Evolutionary conservation across 2,329 filamentous ascomycete species (phyloP).

Genomic region (Scedosporium apiospermum): DNA sequence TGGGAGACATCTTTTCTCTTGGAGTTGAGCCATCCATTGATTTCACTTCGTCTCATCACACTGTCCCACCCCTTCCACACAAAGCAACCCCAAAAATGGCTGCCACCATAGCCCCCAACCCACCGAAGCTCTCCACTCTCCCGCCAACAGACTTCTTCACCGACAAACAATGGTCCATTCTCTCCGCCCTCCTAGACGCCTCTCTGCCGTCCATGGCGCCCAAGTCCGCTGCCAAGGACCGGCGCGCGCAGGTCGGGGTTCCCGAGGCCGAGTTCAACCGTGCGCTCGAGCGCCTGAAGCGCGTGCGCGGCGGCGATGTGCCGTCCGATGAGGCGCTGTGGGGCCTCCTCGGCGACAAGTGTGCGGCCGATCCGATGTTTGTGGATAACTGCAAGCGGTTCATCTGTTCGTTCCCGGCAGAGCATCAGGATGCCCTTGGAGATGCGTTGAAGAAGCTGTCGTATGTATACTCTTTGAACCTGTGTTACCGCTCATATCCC

Average conservation of each 20-base stretch:
- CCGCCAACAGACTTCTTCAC: slow-evolving; percentile 28
- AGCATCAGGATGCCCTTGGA: slow-evolving; percentile 25
- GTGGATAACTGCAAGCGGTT: slow-evolving; percentile 35
- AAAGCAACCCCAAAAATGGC: neutral
- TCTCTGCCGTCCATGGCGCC: slow-evolving; percentile 48
- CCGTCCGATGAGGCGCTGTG: slow-evolving; percentile 34
- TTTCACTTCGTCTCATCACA: no score
- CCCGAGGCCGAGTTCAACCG: slow-evolving; percentile 39
- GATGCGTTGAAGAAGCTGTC: slow-evolving; percentile 28
- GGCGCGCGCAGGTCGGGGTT: slow-evolving; percentile 32
- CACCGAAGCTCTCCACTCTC: slow-evolving; percentile 9
- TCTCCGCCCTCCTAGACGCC: slow-evolving; percentile 47
- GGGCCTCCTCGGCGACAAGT: slow-evolving; percentile 42
- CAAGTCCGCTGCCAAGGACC: slow-evolving; percentile 21
- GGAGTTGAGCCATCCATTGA: no score
- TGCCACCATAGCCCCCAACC: neutral
- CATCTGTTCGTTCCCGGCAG: slow-evolving; percentile 24
- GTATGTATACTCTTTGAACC: no score
- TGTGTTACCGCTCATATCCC: no score
- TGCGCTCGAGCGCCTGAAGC: slow-evolving; percentile 28
- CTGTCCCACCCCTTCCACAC: no score
- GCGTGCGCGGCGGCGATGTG: slow-evolving; percentile 22
- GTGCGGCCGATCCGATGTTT: slow-evolving; percentile 43
- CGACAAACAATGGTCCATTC: slow-evolving; percentile 41
- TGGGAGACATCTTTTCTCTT: no score